phyloP scores from a whole-genome alignment of 495 filamentous ascomycete genomes.

The Aspergillus biplanus region DNA sequence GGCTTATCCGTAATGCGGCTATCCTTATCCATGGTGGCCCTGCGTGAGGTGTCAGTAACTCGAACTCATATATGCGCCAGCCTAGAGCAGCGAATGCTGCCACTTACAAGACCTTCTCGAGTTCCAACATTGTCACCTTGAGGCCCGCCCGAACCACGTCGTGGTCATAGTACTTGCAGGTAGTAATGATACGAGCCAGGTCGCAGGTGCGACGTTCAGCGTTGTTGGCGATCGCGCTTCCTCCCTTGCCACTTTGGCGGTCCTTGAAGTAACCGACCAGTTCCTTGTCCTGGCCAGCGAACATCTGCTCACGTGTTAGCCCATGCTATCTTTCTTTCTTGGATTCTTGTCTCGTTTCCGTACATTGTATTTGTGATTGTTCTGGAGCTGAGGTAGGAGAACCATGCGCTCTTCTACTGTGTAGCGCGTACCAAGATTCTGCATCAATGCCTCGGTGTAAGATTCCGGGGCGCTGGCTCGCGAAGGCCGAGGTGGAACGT shows the following conservation, averaged over 20 bases:
- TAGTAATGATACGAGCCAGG: slow-evolving; percentile 8
- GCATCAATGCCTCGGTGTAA: slow-evolving; percentile 4
- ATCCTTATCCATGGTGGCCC: not conserved
- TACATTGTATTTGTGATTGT: slow-evolving; percentile 11
- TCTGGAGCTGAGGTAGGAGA: slow-evolving; percentile 6
- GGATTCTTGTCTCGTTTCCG: not conserved
- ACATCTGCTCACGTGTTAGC: slow-evolving; percentile 12
- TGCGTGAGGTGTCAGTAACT: not conserved
- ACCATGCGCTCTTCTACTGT: slow-evolving; percentile 2
- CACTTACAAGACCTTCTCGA: slow-evolving; percentile 13
- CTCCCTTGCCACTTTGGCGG: not conserved
- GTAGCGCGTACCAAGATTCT: slow-evolving; percentile 8
- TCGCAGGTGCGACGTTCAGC: slow-evolving; percentile 1
- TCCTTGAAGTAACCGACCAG: slow-evolving; percentile 11
- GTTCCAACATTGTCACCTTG: not conserved
- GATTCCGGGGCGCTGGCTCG: not conserved
- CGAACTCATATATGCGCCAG: not conserved
- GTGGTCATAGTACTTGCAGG: slow-evolving; percentile 10
- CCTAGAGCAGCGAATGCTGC: not conserved
- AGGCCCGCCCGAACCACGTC: not conserved
- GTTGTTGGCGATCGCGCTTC: not conserved
- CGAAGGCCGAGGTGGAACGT: not conserved
- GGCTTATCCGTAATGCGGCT: not conserved
- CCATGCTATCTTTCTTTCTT: too few relatives aligned
- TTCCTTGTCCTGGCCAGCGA: not conserved